Evolutionary conservation across 192 early-diverging fungal species (phyloP), one percentile per base, ranked within the genome.

Genomic region (Coemansia sp.): DNA sequence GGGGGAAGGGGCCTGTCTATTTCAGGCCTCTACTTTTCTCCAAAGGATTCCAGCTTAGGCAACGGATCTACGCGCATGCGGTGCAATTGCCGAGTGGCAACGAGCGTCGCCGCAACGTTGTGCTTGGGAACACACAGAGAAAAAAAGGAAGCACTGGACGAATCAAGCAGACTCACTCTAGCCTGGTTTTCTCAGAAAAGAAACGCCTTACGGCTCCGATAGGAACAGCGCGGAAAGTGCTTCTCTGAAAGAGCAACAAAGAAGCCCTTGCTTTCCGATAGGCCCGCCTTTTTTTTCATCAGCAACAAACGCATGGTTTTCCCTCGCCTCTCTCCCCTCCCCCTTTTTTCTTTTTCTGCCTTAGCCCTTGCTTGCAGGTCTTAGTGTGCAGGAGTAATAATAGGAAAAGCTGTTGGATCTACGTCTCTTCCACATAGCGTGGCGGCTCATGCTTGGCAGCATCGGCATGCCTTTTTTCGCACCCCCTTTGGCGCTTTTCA

Each of bases 371-470:
- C 39, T 42, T 42, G 39, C 14, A 13, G 8, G 39, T 16, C 39
- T 16, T 42, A 42, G 14, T 42, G 39, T 42, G 39, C 8, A 42
- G 39, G 14, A 42, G 39, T 16, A 42, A 42, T 42, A 42, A 42
- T 16, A 42, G 30, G 13, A 42, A 42, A 42, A 42, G 39, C 39
- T 42, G 39, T 42, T 42, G 39, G 39, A 42, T 42, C 39, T 42
- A 18, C 39, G 16, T 42, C 39, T 42, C 39, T 42, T 42, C 39
- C 39, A 42, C n/a, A 51, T 11, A 51, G 49, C 49, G 49, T 51
- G 49, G 49, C 49, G 49, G 24, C 49, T 51, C 49, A 51, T 51
- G 49, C 49, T 51, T 51, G 49, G 22, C 49, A 51, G 20, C 49
- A 42, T 25, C 13, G 49, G 16, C 49, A 51, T 51, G 24, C 8